A percentile compares a stretch with the other conserved stretches of the same genome.
phyloP scores from a whole-genome alignment of 805 yeast genomes.

The Yamadazyma endophytica region DNA sequence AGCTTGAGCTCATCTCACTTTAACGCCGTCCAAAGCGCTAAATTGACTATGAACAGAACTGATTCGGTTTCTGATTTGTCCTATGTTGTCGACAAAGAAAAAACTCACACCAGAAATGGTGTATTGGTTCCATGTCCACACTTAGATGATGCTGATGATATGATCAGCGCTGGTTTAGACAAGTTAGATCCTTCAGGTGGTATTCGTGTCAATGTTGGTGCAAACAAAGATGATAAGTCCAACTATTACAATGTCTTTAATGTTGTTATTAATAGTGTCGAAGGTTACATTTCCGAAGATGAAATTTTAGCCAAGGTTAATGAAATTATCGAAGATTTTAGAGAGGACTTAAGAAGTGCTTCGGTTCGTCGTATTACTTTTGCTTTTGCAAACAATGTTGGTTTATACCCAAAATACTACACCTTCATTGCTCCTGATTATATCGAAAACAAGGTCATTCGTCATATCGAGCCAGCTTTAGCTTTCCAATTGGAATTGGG shows the following conservation, averaged over 20 bases:
- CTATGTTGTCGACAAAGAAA: constrained; percentile 66
- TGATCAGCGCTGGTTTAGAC: constrained; percentile 70
- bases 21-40: constrained; percentile 57
- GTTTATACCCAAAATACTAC: constrained; percentile 90
- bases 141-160: constrained; percentile 86
- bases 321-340: constrained; percentile 62
- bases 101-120: constrained; percentile 78
- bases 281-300: constrained; percentile 69
- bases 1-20: constrained; percentile 66
- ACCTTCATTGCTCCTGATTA: constrained; percentile 90
- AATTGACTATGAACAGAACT: constrained; percentile 65
- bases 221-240: constrained; percentile 24
- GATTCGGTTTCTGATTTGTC: constrained; percentile 91
- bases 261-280: constrained; percentile 68
- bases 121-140: constrained; percentile 75
- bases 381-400: constrained; percentile 77
- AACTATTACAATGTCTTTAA: constrained; percentile 76
- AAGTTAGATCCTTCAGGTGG: constrained; percentile 46
- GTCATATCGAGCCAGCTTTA: constrained; percentile 97
- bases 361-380: constrained; percentile 91
- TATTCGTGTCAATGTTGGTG: constrained; percentile 9
- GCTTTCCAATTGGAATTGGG: constrained; percentile 96
- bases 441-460: constrained; percentile 83
- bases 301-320: constrained; percentile 60
- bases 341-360: constrained; percentile 64